These are phyloP conservation scores for Luffa acutangula DNA, from an alignment of 306 rosid species.

Conservation along the genomic window DNA sequence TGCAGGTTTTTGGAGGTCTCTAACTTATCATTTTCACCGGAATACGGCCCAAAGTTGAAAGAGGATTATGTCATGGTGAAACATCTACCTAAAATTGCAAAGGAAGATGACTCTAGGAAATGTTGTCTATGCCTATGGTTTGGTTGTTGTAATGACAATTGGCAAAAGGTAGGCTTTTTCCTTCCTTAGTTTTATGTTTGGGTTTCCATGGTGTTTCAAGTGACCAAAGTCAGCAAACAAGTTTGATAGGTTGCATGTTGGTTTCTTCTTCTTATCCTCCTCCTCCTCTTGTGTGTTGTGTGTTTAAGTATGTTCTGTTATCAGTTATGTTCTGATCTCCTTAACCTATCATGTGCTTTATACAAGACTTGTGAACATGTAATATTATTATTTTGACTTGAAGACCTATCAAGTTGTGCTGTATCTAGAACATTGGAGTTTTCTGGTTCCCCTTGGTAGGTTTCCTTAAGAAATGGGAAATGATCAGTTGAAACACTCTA, in stretches of 20 bases:
- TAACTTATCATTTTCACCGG: constrained; percentile 79
- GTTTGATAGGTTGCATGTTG: constrained; percentile 1
- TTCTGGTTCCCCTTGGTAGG: background rate
- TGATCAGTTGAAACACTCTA: background rate
- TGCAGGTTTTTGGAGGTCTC: constrained; percentile 99
- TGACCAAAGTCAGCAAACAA: background rate
- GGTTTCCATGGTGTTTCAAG: background rate
- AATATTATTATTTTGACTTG: background rate
- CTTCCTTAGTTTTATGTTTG: background rate
- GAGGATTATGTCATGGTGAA: constrained; percentile 94
- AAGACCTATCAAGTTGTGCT: background rate
- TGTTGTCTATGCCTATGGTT: constrained; percentile 70
- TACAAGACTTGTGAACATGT: background rate
- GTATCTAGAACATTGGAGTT: background rate
- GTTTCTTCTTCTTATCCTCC: background rate
- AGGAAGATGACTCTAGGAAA: constrained; percentile 51
- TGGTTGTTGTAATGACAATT: constrained; percentile 85
- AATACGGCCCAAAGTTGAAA: constrained; percentile 90
- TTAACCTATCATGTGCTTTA: background rate
- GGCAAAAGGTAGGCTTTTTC: constrained; percentile 75
- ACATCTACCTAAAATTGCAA: constrained; percentile 71
- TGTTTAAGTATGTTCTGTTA: background rate
- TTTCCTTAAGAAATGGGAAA: background rate
- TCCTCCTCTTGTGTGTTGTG: background rate
- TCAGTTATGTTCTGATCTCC: background rate